Evolutionary conservation across 1,284 basidiomycete genomes (phyloP).

Genomic region (Ganoderma lucidum): DNA sequence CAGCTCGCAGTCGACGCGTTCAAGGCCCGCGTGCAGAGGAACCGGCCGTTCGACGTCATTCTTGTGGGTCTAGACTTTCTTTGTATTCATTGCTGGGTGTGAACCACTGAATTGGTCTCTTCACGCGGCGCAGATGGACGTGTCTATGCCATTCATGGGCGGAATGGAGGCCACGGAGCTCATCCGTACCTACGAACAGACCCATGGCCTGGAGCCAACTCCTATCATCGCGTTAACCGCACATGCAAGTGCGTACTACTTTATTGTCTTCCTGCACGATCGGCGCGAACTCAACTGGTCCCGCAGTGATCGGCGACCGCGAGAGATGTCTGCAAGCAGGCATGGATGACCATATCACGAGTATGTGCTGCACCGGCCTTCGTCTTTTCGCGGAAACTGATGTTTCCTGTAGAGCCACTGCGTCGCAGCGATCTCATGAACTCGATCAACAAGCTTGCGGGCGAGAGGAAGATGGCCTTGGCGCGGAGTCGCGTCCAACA

Average conservation of each 20-base stretch:
- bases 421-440: conserved; percentile 79
- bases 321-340: conserved; percentile 94
- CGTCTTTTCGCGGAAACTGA: conserved; percentile 25
- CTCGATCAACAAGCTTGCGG: conserved; percentile 78
- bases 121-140: conserved; percentile 82
- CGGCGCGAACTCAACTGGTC: background rate
- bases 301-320: conserved; percentile 92
- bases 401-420: conserved; percentile 64
- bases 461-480: conserved; percentile 46
- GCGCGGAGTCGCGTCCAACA: conserved; percentile 35
- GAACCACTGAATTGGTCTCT: background rate
- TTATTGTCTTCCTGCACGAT: background rate
- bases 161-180: conserved; percentile 91
- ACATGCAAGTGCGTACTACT: conserved; percentile 75
- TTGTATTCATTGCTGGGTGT: background rate
- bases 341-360: conserved; percentile 84
- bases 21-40: conserved; percentile 78
- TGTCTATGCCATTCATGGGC: conserved; percentile 98
- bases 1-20: conserved; percentile 90
- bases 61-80: conserved; percentile 59
- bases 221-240: conserved; percentile 97
- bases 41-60: conserved; percentile 86
- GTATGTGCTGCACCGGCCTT: conserved; percentile 50
- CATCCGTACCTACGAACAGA: conserved; percentile 84
- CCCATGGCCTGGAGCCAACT: conserved; percentile 75